Evolutionary conservation across 2,329 filamentous ascomycete species (phyloP), one percentile per base, ranked within the genome.

Genomic region (Cordyceps cateniannulata): DNA sequence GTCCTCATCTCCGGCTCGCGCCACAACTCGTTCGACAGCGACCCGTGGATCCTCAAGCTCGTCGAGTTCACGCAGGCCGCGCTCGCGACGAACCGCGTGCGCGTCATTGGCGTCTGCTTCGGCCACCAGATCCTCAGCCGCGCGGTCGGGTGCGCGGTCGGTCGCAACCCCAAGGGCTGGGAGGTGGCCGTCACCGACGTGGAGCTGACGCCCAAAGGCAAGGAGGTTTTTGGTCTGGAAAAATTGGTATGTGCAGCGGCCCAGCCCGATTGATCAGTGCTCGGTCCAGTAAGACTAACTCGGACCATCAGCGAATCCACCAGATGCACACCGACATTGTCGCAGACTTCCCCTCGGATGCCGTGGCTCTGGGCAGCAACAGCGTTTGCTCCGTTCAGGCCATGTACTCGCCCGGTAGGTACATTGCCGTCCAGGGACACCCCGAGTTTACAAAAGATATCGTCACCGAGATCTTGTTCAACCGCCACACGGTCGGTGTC

Each of bases 271-370:
- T 10, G 6, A 4, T 40, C 5, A 12, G 8, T 5, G 2, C 24
- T 20, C 22, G 5, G 2, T 59, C 9, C 22, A 2, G 2, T 59
- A 7, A 62, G 55, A 9, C n/a, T 9, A 32, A 45, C n/a, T 27
- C 0, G 20, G 3, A 27, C 38, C 57, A 18, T 22, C 66, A 89
- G 86, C 80, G 80, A 25, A 83, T 96, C 63, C 88, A 93, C 71
- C 90, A 96, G 73, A 93, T 96, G 89, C 91, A 96, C 73, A 84
- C 86, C 65, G 91, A 97, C 70, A 83, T 88, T 42, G 88, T 93
- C 5, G 82, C 81, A 66, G 74, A 79, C 24, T 84, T 85, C 59
- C 90, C 91, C 0, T 69, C 78, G 6, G 83, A 81, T 59, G 82
- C 87, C 2, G 79, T 87, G 60, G 73, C 78, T 2, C 79, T 96